Evolutionary conservation across 257 asterid species (phyloP), one percentile per base, ranked within the genome.

Genomic region (Marsdenia floribunda): DNA sequence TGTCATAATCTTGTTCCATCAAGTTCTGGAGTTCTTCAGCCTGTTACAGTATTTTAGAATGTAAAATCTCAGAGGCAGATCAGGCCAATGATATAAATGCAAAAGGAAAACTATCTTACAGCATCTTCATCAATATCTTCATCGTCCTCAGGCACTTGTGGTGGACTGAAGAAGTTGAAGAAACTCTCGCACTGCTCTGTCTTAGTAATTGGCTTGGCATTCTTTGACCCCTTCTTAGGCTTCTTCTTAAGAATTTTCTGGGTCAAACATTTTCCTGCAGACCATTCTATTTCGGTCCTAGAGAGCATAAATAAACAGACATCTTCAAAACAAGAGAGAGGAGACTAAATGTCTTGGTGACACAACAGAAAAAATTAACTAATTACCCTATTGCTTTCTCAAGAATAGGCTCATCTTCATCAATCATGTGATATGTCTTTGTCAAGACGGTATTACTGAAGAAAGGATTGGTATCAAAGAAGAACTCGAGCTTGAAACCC

Each of bases 151-250:
- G 95, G 97, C 61, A 91, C 94, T 67, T 89, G 86, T 14, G 97
- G 97, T 68, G 98, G 98, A 79, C 89, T 86, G 75, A 93, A 93
- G 88, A 93, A 93, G 82, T 91, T 92, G 82, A 93, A 93, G 82
- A 93, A 93, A 71, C 97, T 93, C 68, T 89, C 97, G 73, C 97
- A 91, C 14, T 87, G 85, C 82, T 91, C 97, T 19, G 91, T 91
- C 83, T 89, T 90, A 5, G 91, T 89, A 53, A 90, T 80, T 49
- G 92, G 96, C 75, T 88, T 90, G 33, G 89, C 85, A 82, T 86
- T 86, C 71, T 91, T 89, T 21, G 97, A 86, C 14, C 98, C 97
- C 78, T 91, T 91, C 91, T 89, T 93, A 10, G 97, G 92, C 84
- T 90, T 93, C 89, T 89, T 91, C 80, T 87, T 92, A 60, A 93